A percentile compares a stretch with the other conserved stretches of the same genome.
Evolutionary conservation across 2,329 filamentous ascomycete genomes (phyloP).

Genomic region (Huntiella decipiens): DNA sequence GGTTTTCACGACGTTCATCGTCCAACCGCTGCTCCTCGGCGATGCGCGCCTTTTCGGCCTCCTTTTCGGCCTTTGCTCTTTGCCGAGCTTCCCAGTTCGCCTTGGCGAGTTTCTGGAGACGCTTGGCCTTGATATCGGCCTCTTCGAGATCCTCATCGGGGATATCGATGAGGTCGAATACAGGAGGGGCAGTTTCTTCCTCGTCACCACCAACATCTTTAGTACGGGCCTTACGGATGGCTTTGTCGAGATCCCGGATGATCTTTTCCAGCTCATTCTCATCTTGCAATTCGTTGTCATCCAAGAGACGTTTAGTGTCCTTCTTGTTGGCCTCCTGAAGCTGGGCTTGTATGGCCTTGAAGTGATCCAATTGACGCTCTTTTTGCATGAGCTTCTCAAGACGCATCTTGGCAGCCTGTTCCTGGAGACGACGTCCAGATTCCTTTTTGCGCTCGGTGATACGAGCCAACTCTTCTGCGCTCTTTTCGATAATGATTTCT

Average conservation of each 20-base stretch:
- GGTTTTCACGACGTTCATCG: slow-evolving; percentile 61
- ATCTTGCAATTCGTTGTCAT: slow-evolving; percentile 81
- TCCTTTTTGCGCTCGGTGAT: slow-evolving; percentile 92
- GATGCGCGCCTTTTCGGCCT: slow-evolving; percentile 67
- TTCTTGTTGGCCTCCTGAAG: slow-evolving; percentile 71
- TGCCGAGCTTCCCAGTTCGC: slow-evolving; percentile 84
- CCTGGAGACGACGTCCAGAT: slow-evolving; percentile 74
- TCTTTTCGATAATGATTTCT: slow-evolving; percentile 77
- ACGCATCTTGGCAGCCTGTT: slow-evolving; percentile 94
- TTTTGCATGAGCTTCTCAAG: slow-evolving; percentile 89
- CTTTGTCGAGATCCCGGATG: slow-evolving; percentile 77
- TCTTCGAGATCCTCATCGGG: slow-evolving; percentile 90
- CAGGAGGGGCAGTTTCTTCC: slow-evolving; percentile 62
- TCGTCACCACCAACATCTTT: slow-evolving; percentile 76
- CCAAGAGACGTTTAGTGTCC: slow-evolving; percentile 67
- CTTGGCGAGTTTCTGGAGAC: slow-evolving; percentile 81
- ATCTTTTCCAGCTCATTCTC: slow-evolving; percentile 68
- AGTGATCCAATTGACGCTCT: slow-evolving; percentile 88
- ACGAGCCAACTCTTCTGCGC: slow-evolving; percentile 74
- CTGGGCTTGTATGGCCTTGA: slow-evolving; percentile 59
- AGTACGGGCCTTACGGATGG: slow-evolving; percentile 73
- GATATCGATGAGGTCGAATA: slow-evolving; percentile 73
- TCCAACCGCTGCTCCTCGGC: slow-evolving; percentile 73
- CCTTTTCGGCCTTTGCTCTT: slow-evolving; percentile 90
- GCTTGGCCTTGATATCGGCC: slow-evolving; percentile 75